Evolutionary conservation across 164 flowering plant genomes (phyloP), one percentile per base, ranked within the genome.

Genomic region (Berberis vulgaris): DNA sequence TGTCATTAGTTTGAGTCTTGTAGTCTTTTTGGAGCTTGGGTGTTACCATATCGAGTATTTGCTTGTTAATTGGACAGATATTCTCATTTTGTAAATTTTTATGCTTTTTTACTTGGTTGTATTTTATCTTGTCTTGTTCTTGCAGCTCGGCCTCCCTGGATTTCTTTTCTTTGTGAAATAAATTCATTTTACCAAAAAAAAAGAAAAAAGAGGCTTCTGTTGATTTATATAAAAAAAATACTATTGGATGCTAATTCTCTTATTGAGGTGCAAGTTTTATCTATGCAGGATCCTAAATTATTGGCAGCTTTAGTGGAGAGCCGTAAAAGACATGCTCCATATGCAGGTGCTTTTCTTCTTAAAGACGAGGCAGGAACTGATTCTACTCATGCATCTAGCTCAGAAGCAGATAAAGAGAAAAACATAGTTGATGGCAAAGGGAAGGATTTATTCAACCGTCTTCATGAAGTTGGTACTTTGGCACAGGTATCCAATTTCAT

Each of bases 401-500:
- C 90, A 50, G 97, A 95, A 26, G 26, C 26, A 26, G 26, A 26
- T 26, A 26, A 26, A 26, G 26, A 26, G 59, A 87, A 93, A 64
- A 80, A 61, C 61, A 67, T 78, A 3, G 61, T 73, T 82, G 89
- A 86, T 39, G 78, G 85, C 41, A 91, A 86, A 75, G 99, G 97
- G 69, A 80, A 86, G 71, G 97, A 89, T 58, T 79, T 95, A 70
- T 79, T 79, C 56, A 74, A 86, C 13, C 92, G 97, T 42, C 96
- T 95, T 63, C 96, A 91, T 80, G 91, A 95, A 80, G 97, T 95
- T 77, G 97, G 99, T 53, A 88, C 97, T 47, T 84, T 95, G 64
- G 99, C 92, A 43, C 97, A 91, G 96, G 99, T 95, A 72, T 58
- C 7, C 41, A 12, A 41, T 43, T 8, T 57, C 26, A 26, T 26